A percentile compares a stretch with the other conserved stretches of the same genome.
phyloP scores from a whole-genome alignment of 1,284 basidiomycete genomes.

The Tetrapyrgos nigripes region DNA sequence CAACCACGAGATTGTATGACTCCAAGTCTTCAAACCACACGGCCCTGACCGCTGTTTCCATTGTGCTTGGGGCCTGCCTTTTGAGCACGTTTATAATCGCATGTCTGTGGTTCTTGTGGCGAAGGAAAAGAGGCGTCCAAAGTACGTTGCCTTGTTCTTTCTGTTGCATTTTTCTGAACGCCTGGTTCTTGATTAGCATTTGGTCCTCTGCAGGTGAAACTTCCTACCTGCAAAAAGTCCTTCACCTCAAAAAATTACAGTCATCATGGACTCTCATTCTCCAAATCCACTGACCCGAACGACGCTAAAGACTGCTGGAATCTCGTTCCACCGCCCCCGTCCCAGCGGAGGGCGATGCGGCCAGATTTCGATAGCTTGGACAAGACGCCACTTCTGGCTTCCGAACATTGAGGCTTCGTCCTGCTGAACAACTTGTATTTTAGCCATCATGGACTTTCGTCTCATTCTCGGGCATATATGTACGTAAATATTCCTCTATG shows the following conservation, averaged over 20 bases:
- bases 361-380: conserved; percentile 25
- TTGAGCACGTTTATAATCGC: background rate
- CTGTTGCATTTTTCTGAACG: background rate
- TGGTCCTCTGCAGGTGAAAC: conserved; percentile 32
- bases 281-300: conserved; percentile 15
- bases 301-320: no score
- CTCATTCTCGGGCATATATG: background rate
- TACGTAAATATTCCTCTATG: background rate
- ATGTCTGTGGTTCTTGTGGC: background rate
- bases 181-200: conserved; percentile 12
- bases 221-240: conserved; percentile 35
- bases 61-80: background rate
- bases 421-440: background rate
- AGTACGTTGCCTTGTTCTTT: conserved; percentile 4
- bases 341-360: no score
- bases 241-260: conserved; percentile 35
- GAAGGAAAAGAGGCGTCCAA: conserved; percentile 3
- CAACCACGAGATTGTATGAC: background rate
- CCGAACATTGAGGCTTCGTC: background rate
- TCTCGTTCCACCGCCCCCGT: conserved; percentile 26
- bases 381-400: background rate
- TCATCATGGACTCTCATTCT: conserved; percentile 34
- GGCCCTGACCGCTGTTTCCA: background rate
- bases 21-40: background rate
- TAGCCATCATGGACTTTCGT: background rate